Conservation (phyloP, 495 filamentous ascomycete genomes). For the Paragyromitra xinjiangensis region DNA sequence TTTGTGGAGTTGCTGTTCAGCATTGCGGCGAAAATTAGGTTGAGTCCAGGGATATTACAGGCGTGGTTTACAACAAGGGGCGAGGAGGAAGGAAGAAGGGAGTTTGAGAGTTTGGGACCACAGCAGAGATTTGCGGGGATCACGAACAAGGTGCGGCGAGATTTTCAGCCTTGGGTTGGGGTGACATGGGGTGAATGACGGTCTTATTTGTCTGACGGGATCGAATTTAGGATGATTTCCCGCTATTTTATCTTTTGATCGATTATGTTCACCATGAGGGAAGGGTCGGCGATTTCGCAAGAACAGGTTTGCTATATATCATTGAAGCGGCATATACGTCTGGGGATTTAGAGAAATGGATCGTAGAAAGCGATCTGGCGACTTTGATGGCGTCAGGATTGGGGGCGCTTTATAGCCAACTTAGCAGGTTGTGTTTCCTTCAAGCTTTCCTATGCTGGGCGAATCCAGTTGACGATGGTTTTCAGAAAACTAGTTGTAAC, state of each 20-base stretch:
- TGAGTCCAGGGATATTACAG: conserved; percentile 81
- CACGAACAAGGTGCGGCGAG: conserved; percentile 69
- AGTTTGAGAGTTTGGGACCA: conserved; percentile 63
- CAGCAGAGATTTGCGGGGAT: conserved; percentile 79
- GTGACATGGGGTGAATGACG: neutral
- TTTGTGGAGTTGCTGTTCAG: conserved; percentile 93
- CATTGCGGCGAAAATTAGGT: conserved; percentile 90
- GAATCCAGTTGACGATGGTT: conserved; percentile 59
- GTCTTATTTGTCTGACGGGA: conserved; percentile 23
- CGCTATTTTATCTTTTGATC: conserved; percentile 91
- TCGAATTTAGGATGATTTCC: conserved; percentile 75
- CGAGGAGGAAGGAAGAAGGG: conserved; percentile 58
- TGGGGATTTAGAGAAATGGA: conserved; percentile 85
- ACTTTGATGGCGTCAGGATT: conserved; percentile 96
- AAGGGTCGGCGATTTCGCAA: conserved; percentile 93
- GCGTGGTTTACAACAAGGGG: conserved; percentile 81
- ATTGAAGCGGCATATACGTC: conserved; percentile 91
- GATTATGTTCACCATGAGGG: conserved; percentile 96
- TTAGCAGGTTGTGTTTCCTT: conserved; percentile 72
- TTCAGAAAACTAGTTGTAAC: conserved; percentile 69
- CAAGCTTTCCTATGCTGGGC: conserved; percentile 15
- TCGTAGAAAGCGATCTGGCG: conserved; percentile 94
- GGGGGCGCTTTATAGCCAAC: conserved; percentile 93
- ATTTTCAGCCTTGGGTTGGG: conserved; percentile 17
- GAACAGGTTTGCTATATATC: conserved; percentile 92